Evolutionary conservation across 805 yeast species (phyloP), one percentile per base, ranked within the genome.

Genomic region (Priceomyces carsonii): DNA sequence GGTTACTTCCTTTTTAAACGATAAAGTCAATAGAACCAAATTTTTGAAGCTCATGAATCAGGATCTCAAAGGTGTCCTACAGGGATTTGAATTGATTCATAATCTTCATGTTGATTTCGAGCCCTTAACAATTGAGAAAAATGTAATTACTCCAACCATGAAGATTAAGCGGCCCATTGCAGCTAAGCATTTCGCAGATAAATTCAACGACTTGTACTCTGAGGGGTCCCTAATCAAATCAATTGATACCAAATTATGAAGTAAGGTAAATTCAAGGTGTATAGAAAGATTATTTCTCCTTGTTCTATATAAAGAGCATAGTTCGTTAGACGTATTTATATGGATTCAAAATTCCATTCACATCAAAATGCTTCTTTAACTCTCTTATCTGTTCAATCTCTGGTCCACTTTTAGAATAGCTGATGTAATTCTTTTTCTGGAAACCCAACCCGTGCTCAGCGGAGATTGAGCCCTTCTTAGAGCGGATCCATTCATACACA

Each of bases 401-500:
- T 34, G 68, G 66, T 8, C 73, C 80, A 44, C 78, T 77, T 71
- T 90, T 93, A 34, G 95, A 76, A 67, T 91, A 93, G 7, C 82
- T 82, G 47, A 91, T 75, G 59, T 85, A 93, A 55, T 86, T 85
- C 50, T 84, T 88, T 82, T 93, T 93, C 55, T 91, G 97, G 77
- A 93, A 87, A 0, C 99, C 99, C 39, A 93, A 72, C 10, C 99
- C 99, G 59, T 93, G 99, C 62, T 93, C 99, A 18, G 99, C 99
- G 40, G 95, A 84, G 35, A 93, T 83, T 1, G 98, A 90, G 15
- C 99, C 99, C 21, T 80, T 67, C 43, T 77, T 71, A 18, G 61
- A 51, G 62, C 75, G 53, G 36, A 93, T 85, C 84, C 90, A 90
- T 66, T 93, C 95, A 57, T 89, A 93, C 19, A 93, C 93, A 63